Percentiles rank a stretch among this genome's conserved stretches.
Evolutionary conservation across 371 early-diverging fungal species (phyloP).

Genomic region (Vavraia culicis): DNA sequence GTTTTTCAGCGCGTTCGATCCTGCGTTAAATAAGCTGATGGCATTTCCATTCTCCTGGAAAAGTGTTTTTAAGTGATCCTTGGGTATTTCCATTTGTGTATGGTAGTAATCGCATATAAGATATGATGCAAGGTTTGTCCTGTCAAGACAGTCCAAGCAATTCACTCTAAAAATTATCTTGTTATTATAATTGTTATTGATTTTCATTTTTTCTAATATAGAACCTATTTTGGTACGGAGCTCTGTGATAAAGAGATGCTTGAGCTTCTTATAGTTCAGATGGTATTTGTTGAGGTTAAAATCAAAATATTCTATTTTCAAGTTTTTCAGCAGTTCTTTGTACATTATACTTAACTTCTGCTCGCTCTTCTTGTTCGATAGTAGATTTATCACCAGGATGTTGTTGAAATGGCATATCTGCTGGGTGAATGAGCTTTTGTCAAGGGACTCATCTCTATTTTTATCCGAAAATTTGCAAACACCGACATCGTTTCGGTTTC

Average conservation of each 20-base stretch:
- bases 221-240: no score
- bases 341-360: constrained; percentile 16
- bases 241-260: constrained; percentile 17
- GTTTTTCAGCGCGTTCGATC: constrained; percentile 32
- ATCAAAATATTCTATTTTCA: constrained; percentile 15
- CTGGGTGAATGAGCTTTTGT: constrained; percentile 56
- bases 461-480: no score
- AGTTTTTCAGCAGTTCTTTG: constrained; percentile 5
- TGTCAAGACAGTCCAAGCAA: constrained; percentile 38
- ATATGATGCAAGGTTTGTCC: constrained; percentile 36
- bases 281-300: constrained; percentile 30
- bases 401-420: constrained; percentile 52
- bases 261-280: constrained; percentile 20
- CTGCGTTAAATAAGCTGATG: constrained; percentile 29
- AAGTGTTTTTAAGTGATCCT: constrained; percentile 7
- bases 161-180: constrained; percentile 28
- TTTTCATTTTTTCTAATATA: constrained; percentile 6
- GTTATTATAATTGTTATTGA: not conserved
- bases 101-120: constrained; percentile 27
- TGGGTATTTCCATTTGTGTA: not conserved
- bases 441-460: constrained; percentile 53
- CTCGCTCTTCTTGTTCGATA: constrained; percentile 47
- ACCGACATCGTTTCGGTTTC: no score
- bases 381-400: constrained; percentile 57
- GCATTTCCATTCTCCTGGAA: constrained; percentile 36